Evolutionary conservation across 2,329 filamentous ascomycete species (phyloP).

Genomic region (Venturia pyrina): DNA sequence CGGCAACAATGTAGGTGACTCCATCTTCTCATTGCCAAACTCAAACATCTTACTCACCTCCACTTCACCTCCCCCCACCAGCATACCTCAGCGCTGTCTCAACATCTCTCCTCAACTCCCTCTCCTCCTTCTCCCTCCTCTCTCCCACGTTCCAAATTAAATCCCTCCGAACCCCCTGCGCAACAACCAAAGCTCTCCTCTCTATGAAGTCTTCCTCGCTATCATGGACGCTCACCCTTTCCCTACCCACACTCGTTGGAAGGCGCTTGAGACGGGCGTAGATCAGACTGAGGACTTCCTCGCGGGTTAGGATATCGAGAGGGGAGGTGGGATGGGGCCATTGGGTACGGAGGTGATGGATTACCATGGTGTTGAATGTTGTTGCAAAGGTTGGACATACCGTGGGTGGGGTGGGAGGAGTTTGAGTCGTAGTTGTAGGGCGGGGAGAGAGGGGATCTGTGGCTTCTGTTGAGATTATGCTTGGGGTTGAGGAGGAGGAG

Average conservation of each 20-base stretch:
- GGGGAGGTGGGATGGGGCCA: not conserved
- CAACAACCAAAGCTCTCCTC: not conserved
- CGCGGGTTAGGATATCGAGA: not conserved
- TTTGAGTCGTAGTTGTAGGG: not conserved
- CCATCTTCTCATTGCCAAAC: not conserved
- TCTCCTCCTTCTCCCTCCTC: not conserved
- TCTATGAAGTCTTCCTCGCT: conserved; percentile 4
- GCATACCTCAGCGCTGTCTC: not conserved
- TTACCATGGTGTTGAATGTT: not conserved
- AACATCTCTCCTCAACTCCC: not conserved
- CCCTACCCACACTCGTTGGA: not conserved
- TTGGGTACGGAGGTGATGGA: not conserved
- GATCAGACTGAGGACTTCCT: not conserved
- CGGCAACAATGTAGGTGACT: too few relatives aligned
- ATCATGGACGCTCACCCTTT: not conserved
- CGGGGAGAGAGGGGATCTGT: not conserved
- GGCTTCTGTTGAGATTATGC: not conserved
- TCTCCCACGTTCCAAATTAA: not conserved
- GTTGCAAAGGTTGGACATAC: not conserved
- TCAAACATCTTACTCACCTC: not conserved
- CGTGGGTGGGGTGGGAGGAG: not conserved
- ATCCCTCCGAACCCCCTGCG: conserved; percentile 1
- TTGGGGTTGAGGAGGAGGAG: not conserved
- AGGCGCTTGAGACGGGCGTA: not conserved
- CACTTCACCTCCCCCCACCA: not conserved